Evolutionary conservation across 495 filamentous ascomycete genomes (phyloP).

Genomic region (Durotheca rogersii): DNA sequence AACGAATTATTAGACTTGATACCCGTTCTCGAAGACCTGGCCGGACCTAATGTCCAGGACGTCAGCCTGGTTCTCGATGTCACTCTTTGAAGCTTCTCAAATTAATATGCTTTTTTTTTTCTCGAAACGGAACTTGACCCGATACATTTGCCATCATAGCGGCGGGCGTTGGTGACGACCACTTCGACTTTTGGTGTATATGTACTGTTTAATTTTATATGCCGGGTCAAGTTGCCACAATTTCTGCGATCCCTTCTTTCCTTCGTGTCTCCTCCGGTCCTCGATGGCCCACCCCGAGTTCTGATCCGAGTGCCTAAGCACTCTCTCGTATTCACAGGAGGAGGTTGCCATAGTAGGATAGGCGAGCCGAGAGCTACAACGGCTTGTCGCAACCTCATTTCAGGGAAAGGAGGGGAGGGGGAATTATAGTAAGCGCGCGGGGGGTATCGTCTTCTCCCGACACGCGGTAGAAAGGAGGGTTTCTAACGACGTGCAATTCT

Average conservation of each 20-base stretch:
- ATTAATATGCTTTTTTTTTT: constrained; percentile 40
- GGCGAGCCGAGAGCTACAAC: too few relatives aligned
- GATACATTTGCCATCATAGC: constrained; percentile 47
- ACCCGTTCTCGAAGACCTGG: constrained; percentile 96
- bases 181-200: constrained; percentile 42
- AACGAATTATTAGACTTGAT: constrained; percentile 98
- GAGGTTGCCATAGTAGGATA: constrained; percentile 10
- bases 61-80: constrained; percentile 98
- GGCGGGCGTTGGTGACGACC: constrained; percentile 49
- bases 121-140: constrained; percentile 29
- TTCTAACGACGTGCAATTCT: constrained; percentile 6
- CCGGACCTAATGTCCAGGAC: constrained; percentile 81
- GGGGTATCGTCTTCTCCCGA: constrained; percentile 12
- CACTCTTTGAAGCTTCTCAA: constrained; percentile 66
- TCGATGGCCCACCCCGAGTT: constrained; percentile 14
- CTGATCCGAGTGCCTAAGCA: constrained; percentile 9
- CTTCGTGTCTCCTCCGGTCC: constrained; percentile 14
- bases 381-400: too few relatives aligned
- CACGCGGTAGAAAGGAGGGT: constrained; percentile 14
- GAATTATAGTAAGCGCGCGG: constrained; percentile 2
- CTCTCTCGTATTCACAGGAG: constrained; percentile 1
- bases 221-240: constrained; percentile 27
- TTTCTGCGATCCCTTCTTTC: constrained; percentile 19
- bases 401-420: too few relatives aligned
- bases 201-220: constrained; percentile 45